Base-by-base conservation (phyloP, 2,329 filamentous ascomycete genomes). In the Penicillium thymicola region DNA sequence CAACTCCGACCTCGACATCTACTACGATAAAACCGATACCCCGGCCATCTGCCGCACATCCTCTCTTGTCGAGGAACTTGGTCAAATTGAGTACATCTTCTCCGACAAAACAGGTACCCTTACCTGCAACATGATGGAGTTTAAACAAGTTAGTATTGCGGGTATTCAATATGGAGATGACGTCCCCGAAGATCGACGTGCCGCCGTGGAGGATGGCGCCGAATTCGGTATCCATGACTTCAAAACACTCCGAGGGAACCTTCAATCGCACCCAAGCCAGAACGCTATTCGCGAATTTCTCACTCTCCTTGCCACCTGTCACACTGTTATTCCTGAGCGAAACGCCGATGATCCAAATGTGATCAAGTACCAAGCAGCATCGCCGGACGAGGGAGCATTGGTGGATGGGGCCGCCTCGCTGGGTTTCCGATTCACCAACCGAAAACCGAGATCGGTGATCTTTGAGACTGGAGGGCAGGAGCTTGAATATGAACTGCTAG, bases 71-170 rank as follows among this genome's bases (percentile, higher is more conserved):
- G 94, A 99, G 76, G 95, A 99, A 70, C 78, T 99, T 43, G 94
- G 94, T 54, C 96, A 97, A 83, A 95, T 99, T 43, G 94, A 97
- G 70, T 99, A 95, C 69, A 94, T 99, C 62, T 99, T 99, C 73
- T 97, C 92, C 0, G 93, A 97, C 79, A 97, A 97, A 79, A 97
- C 93, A 1, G 93, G 93, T 42, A 97, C 93, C 4, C 79, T 97
- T 68, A 97, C 93, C n/a, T 96, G 92, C 77, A 97, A 97, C 71
- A 87, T 91, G 82, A 97, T 99, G 94, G 93, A 97, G 74, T 99
- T 97, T 75, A 92, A 92, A 71, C 92, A 97, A 74, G 95, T 90
- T 68, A 89, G 89, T 0, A 97, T 99, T 69, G 90, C 86, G 27
- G 94, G 94, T 27, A 87, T 97, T 51, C 93, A 96, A 75, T 99